These are phyloP conservation scores for Populus alba DNA, from an alignment of 345 rosid species.

Conservation along the genomic window DNA sequence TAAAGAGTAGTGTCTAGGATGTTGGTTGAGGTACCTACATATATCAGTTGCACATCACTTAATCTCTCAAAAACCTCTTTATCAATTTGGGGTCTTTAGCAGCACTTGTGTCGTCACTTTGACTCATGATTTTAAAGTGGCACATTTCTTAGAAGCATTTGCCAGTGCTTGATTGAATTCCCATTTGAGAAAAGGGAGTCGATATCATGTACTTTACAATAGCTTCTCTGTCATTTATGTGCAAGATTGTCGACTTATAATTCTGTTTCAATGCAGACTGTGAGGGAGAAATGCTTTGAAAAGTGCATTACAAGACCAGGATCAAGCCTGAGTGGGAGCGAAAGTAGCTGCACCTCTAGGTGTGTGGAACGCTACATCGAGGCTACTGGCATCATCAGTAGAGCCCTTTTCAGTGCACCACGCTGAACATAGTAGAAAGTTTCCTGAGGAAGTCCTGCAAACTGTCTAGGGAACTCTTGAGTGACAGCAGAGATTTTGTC, in stretches of 20 bases:
- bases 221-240: not conserved
- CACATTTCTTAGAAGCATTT: not conserved
- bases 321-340: constrained; percentile 82
- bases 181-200: not conserved
- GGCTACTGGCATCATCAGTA: constrained; percentile 77
- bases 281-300: constrained; percentile 78
- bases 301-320: constrained; percentile 91
- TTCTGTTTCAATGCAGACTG: constrained; percentile 45
- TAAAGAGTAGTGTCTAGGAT: not conserved
- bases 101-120: not conserved
- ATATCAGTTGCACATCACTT: not conserved
- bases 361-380: constrained; percentile 97
- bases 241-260: not conserved
- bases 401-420: constrained; percentile 51
- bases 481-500: not conserved
- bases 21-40: not conserved
- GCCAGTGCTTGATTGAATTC: not conserved
- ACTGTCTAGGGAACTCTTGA: not conserved
- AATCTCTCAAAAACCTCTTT: not conserved
- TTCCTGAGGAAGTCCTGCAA: constrained; percentile 15
- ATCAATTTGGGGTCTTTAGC: not conserved
- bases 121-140: not conserved
- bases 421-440: constrained; percentile 29
- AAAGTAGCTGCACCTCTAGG: constrained; percentile 91
- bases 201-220: not conserved